Base-by-base conservation (phyloP, 2,329 filamentous ascomycete genomes). In the Paraphoma sp. region DNA sequence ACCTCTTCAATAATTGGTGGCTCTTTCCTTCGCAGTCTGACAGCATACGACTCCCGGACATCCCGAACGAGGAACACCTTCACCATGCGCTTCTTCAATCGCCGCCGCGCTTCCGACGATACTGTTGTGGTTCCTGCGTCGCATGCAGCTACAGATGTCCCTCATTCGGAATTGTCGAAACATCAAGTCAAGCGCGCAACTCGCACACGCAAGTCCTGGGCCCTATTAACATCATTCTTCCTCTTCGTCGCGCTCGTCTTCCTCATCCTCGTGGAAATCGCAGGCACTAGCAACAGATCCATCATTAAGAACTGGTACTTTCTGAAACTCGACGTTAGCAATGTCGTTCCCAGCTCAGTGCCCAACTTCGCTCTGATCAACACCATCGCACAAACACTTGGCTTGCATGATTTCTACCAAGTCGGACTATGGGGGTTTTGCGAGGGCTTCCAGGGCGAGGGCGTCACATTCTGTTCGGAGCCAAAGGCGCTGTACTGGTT, bases 381-480 rank as follows among this genome's bases (percentile, higher is more conserved):
- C 80, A 92, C 88, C 45, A 93, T 97, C 63, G 92, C 93, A 4
- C 88, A 91, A 49, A 91, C 89, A 18, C 82, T 97, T 51, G 94
- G 93, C 30, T 83, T 97, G 47, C 92, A 96, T 74, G 94, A 97
- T 77, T 97, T 96, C 78, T 97, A 97, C 77, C 90, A 93, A 69
- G 90, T 96, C 29, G 93, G 93, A 6, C 79, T 97, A 41, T 98
- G 94, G 94, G 89, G 88, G 57, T 97, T 90, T 76, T 98, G 94
- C 77, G 91, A 96, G 75, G 93, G 93, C 17, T 96, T 93, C 76
- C 81, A 86, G 53, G 83, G 85, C 65, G 82, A 89, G 77, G 91
- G 91, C 38, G 87, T 95, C 60, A 94, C 91, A 0, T 79, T 80
- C 60, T 98, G 94, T 78, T 93, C 90, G 7, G 78, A 79, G 6